phyloP scores from a whole-genome alignment of 495 filamentous ascomycete species.

The Hyaloscypha hepaticicola region DNA sequence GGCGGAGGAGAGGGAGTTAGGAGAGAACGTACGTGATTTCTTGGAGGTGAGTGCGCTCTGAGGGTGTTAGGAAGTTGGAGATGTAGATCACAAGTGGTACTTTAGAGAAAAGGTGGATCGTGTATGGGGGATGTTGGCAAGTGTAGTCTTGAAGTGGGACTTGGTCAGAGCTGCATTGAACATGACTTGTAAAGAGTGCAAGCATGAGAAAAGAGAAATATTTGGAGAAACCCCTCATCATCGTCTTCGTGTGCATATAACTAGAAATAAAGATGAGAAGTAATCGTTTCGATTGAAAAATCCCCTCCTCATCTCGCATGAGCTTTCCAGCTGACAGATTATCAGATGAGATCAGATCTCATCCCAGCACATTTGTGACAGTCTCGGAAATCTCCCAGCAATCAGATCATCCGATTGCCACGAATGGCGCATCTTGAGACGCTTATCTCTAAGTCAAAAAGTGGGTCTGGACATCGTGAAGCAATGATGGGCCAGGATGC shows the following conservation, averaged over 20 bases:
- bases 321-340: neutral
- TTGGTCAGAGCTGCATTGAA: neutral
- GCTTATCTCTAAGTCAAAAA: neutral
- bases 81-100: constrained; percentile 58
- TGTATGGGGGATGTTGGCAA: constrained; percentile 40
- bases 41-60: constrained; percentile 43
- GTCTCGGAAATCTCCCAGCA: neutral
- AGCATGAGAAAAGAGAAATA: neutral
- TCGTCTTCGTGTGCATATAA: neutral
- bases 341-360: constrained; percentile 4
- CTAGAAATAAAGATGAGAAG: neutral
- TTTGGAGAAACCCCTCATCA: neutral
- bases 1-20: neutral
- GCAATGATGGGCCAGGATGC: constrained; percentile 2
- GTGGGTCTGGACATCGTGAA: neutral
- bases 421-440: neutral
- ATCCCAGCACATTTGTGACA: neutral
- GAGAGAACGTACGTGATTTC: constrained; percentile 40
- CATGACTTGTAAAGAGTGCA: neutral
- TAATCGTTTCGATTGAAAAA: neutral
- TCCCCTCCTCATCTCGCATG: neutral
- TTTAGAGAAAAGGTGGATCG: constrained; percentile 51
- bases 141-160: constrained; percentile 38
- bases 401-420: neutral
- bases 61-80: constrained; percentile 44